phyloP scores from a whole-genome alignment of 495 filamentous ascomycete genomes.

The Neurospora tetrasperma region DNA sequence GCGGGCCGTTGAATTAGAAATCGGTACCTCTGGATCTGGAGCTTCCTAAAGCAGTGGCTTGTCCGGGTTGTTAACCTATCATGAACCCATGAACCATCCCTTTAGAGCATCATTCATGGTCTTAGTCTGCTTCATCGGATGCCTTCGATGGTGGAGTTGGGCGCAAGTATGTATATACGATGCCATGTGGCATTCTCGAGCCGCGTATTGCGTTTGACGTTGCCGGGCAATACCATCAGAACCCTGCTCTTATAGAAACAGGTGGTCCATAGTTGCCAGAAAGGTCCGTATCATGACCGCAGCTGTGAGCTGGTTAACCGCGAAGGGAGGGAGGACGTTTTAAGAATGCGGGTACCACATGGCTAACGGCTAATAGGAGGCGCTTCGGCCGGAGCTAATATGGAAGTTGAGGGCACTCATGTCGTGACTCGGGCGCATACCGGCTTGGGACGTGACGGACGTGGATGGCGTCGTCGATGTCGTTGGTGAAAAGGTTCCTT shows the following conservation, averaged over 20 bases:
- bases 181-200: constrained; percentile 1
- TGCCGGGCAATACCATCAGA: neutral
- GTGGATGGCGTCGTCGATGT: neutral
- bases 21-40: neutral
- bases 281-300: constrained; percentile 14
- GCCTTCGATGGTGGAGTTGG: neutral
- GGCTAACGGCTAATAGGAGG: constrained; percentile 15
- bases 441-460: neutral
- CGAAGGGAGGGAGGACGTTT: constrained; percentile 15
- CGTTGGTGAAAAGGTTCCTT: constrained; percentile 4
- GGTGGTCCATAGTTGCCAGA: constrained; percentile 5
- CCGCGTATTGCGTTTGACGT: neutral
- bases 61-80: neutral
- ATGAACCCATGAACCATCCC: neutral
- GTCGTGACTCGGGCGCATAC: constrained; percentile 3
- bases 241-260: neutral
- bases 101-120: neutral
- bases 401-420: neutral
- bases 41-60: constrained; percentile 9
- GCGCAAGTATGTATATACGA: neutral
- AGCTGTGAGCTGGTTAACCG: constrained; percentile 19
- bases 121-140: neutral
- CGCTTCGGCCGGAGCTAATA: constrained; percentile 10
- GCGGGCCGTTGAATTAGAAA: neutral
- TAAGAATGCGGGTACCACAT: constrained; percentile 6